A percentile compares a stretch with the other conserved stretches of the same genome.
Evolutionary conservation across 2,329 filamentous ascomycete genomes (phyloP).

Genomic region (Trichoderma harzianum): DNA sequence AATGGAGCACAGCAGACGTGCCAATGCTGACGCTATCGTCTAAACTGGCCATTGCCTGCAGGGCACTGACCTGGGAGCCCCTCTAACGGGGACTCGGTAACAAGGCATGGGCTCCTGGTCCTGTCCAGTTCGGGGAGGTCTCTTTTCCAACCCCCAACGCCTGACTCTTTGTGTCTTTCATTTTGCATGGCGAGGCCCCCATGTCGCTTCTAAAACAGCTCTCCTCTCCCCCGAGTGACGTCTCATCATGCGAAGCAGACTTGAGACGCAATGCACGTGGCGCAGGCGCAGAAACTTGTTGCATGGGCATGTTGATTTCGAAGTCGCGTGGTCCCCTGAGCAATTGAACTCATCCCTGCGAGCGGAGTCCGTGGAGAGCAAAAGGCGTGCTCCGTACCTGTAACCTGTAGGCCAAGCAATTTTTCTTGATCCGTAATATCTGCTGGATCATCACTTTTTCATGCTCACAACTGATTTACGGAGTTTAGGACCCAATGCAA

Average conservation of each 20-base stretch:
- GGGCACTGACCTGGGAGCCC: background rate
- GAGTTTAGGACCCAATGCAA: background rate
- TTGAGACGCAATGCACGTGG: conserved; percentile 9
- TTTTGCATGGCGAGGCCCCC: background rate
- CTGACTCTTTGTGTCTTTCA: background rate
- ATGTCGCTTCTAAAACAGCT: background rate
- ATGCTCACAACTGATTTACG: background rate
- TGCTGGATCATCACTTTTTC: background rate
- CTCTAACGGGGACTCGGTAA: background rate
- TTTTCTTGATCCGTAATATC: background rate
- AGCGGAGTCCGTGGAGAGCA: background rate
- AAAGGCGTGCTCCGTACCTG: background rate
- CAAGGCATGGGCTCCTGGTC: background rate
- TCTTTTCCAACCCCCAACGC: background rate
- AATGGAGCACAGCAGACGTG: conserved; percentile 11
- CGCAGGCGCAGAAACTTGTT: background rate
- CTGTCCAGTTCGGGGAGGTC: background rate
- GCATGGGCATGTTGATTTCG: background rate
- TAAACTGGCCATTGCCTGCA: background rate
- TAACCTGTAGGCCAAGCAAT: background rate
- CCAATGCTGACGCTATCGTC: background rate
- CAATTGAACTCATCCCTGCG: background rate
- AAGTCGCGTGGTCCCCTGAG: background rate
- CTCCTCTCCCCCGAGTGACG: background rate
- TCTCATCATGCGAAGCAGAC: conserved; percentile 14